phyloP scores from a whole-genome alignment of 805 yeast genomes.

The Cyberlindnera veronae region DNA sequence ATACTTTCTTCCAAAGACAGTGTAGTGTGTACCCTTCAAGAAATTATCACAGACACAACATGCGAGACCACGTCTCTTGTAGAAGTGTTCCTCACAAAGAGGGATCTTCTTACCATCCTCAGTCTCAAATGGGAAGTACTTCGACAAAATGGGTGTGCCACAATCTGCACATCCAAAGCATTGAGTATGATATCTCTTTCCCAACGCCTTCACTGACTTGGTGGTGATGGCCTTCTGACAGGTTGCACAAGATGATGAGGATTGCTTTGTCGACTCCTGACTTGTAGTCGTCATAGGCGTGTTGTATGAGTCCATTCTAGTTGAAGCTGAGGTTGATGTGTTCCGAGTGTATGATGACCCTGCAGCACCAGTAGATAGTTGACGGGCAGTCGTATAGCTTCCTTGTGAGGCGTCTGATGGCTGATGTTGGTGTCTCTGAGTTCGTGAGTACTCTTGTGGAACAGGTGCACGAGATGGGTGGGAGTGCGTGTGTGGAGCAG shows the following conservation, averaged over 20 bases:
- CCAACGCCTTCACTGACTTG: conserved; percentile 85
- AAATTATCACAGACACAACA: conserved; percentile 85
- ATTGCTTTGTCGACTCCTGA: conserved; percentile 1
- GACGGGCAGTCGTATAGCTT: conserved; percentile 10
- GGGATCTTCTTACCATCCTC: conserved; percentile 46
- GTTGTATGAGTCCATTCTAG: conserved; percentile 1
- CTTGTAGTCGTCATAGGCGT: conserved; percentile 10
- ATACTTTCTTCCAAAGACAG: conserved; percentile 87
- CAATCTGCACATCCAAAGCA: conserved; percentile 90
- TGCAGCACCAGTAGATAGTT: conserved; percentile 1
- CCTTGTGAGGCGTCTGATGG: conserved; percentile 12
- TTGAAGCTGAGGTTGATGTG: conserved; percentile 3
- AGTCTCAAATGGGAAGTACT: conserved; percentile 79
- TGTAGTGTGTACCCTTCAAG: conserved; percentile 86
- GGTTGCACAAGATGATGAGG: conserved; percentile 38
- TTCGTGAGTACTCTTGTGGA: background rate
- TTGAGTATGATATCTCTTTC: conserved; percentile 74
- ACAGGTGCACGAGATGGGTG: background rate
- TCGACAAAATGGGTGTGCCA: conserved; percentile 72
- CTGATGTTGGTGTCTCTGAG: conserved; percentile 7
- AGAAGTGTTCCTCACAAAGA: conserved; percentile 90
- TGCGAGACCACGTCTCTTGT: conserved; percentile 77
- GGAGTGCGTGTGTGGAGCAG: background rate
- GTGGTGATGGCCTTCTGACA: conserved; percentile 56
- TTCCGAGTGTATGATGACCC: conserved; percentile 12